phyloP scores from a whole-genome alignment of 2,329 filamentous ascomycete genomes.

The Hypoxylon sp. region DNA sequence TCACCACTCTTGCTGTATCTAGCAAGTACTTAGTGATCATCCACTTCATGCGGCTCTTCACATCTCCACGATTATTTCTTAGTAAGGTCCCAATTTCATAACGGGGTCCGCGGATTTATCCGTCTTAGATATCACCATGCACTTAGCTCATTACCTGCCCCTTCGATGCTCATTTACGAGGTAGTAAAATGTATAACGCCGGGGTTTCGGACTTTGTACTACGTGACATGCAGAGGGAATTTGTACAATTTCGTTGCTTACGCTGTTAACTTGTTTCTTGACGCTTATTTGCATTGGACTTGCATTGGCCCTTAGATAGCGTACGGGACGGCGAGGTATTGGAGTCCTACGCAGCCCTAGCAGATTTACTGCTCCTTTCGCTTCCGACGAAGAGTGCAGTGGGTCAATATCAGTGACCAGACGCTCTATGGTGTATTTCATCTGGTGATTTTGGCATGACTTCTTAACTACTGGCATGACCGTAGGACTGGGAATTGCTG shows the following conservation, averaged over 20 bases:
- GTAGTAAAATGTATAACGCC: neutral
- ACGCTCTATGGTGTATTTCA: neutral
- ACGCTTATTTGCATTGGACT: neutral
- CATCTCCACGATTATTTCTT: neutral
- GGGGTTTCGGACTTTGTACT: neutral
- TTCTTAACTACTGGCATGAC: neutral
- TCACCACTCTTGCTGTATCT: neutral
- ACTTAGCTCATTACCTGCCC: no score
- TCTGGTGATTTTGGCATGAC: neutral
- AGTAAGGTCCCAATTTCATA: neutral
- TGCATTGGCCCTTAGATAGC: no score
- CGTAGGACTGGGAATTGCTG: neutral
- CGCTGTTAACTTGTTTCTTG: neutral
- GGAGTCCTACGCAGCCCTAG: neutral
- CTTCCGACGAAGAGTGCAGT: no score
- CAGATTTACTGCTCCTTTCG: neutral
- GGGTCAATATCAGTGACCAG: neutral
- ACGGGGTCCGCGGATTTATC: neutral
- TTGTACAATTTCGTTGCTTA: neutral
- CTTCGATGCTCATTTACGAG: neutral
- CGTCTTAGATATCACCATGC: no score
- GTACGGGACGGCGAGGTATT: neutral
- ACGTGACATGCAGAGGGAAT: neutral
- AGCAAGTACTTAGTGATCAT: neutral
- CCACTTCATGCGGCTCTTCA: conserved; percentile 3